Conservation (phyloP, 2,329 filamentous ascomycete genomes). For the Madurella fahalii region DNA sequence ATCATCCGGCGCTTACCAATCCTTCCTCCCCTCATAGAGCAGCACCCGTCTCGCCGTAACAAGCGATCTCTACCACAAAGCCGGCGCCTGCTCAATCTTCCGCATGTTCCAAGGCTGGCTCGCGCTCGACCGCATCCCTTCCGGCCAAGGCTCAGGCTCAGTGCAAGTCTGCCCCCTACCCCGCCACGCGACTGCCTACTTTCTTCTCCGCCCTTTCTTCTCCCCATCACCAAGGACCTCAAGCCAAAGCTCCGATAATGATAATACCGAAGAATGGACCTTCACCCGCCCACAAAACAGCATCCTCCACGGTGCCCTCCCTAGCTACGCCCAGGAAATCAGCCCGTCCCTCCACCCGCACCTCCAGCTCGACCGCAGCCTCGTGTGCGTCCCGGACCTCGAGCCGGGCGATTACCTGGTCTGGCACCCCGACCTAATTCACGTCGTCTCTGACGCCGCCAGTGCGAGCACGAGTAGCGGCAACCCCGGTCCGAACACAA, state of each 20-base stretch:
- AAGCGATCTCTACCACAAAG: conserved; percentile 68
- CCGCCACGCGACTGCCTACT: conserved; percentile 70
- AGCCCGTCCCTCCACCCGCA: conserved; percentile 67
- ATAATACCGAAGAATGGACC: conserved; percentile 50
- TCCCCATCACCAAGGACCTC: conserved; percentile 21
- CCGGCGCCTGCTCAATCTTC: conserved; percentile 69
- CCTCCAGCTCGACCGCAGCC: conserved; percentile 60
- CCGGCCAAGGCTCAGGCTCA: conserved; percentile 28
- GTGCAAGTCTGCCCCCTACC: conserved; percentile 70
- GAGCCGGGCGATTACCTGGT: conserved; percentile 71
- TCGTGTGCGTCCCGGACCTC: conserved; percentile 67
- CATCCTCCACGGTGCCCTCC: conserved; percentile 66
- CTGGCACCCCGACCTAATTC: conserved; percentile 69
- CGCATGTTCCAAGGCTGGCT: conserved; percentile 79
- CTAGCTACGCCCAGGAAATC: conserved; percentile 67
- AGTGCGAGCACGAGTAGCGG: too few relatives aligned
- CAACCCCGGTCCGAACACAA: background rate
- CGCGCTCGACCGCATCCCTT: conserved; percentile 55
- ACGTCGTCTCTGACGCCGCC: conserved; percentile 40
- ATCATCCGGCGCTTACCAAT: background rate
- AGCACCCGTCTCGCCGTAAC: conserved; percentile 59
- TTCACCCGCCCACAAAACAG: conserved; percentile 43
- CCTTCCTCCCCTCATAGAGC: conserved; percentile 9
- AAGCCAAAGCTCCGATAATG: conserved; percentile 28
- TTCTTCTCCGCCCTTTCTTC: conserved; percentile 74